Percentiles rank a stretch among this genome's conserved stretches.
Evolutionary conservation across 139 green algal genomes (phyloP).

Genomic region (Closterium sp.): DNA sequence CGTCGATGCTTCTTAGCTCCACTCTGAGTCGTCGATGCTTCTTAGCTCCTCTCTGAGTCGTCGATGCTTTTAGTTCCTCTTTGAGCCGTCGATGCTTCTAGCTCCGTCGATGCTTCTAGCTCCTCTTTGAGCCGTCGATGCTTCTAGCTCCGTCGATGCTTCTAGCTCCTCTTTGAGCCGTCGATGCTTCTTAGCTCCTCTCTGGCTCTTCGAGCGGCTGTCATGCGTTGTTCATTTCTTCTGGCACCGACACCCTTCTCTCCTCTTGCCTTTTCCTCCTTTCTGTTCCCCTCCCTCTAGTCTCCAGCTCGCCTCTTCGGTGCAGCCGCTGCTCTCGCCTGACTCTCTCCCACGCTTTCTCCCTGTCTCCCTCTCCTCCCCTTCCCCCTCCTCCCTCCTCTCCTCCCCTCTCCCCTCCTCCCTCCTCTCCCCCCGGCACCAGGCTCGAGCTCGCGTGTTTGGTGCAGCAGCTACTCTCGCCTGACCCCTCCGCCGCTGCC

Average conservation of each 20-base stretch:
- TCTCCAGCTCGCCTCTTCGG: no score
- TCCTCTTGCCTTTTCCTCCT: no score
- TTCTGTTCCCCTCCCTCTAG: no score
- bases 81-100: neutral
- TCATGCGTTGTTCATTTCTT: no score
- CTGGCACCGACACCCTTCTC: no score
- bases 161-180: neutral
- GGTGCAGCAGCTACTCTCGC: neutral
- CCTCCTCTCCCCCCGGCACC: no score
- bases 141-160: neutral
- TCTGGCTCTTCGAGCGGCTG: no score
- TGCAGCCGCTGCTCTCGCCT: no score
- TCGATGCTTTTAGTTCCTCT: neutral
- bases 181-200: neutral
- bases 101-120: neutral
- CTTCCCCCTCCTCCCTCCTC: no score
- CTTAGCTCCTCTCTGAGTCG: neutral
- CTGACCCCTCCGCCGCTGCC: neutral
- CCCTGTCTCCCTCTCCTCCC: neutral
- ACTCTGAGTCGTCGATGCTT: neutral
- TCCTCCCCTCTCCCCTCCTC: no score
- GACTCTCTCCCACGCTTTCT: no score
- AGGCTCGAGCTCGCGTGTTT: neutral
- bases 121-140: neutral
- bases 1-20: neutral